Evolutionary conservation across 2,329 filamentous ascomycete genomes (phyloP), one percentile per base, ranked within the genome.

Genomic region (Setomelanomma holmii): DNA sequence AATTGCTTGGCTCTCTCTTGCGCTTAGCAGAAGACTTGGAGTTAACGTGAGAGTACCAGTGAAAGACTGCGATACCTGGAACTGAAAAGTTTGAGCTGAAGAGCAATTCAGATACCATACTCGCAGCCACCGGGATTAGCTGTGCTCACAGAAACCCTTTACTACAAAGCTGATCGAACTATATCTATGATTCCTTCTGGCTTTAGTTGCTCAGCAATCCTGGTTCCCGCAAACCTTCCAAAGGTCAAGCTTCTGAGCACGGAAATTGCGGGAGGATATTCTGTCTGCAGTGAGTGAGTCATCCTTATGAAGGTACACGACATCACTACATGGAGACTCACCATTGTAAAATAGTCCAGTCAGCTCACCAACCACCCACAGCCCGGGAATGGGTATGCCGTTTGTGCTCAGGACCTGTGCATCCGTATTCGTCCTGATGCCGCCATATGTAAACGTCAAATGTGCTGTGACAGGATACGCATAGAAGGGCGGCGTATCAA

Each of bases 401-500:
- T 76, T 76, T 19, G 72, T 75, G 16, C 68, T 67, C n/a, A 78
- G 55, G 1, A 77, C 76, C 19, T 68, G 61, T 4, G 74, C 73
- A 40, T 76, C 60, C 5, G 72, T 65, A 56, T 78, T 71, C 24
- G 73, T 75, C 61, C 76, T 76, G 33, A 76, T 56, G 10, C 74
- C 75, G 14, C 73, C 75, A 58, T 76, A 78, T 0, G 72, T 76
- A 46, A 68, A 68, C 0, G 53, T 55, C 22, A 51, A 22, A 22
- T 55, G 53, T 5, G 53, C 48, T 12, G 48, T 51, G 4, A 61
- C 67, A 16, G 69, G 44, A 33, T 71, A 77, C n/a, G 72, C 75
- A 48, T 74, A 76, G 53, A 73, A 77, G 0, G 75, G 75, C 1
- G 68, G 56, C 36, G 67, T 72, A 16, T 58, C 60, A 42, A 77